phyloP scores from a whole-genome alignment of 202 grass and related monocot species.

The Setaria italica region DNA sequence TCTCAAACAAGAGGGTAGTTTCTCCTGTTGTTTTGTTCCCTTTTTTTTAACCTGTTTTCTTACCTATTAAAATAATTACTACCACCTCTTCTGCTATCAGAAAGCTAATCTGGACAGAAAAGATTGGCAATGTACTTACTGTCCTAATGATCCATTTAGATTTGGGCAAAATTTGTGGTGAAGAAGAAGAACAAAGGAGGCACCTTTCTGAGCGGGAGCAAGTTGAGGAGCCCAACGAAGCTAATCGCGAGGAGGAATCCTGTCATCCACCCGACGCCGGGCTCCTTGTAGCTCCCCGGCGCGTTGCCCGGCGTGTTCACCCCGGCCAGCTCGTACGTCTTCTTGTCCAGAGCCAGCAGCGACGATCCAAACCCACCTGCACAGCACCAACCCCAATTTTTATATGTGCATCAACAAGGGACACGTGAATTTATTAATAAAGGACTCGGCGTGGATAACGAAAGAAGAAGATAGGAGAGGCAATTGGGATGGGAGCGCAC shows the following conservation, averaged over 20 bases:
- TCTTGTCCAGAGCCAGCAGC: slow-evolving; percentile 77
- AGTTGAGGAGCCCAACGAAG: slow-evolving; percentile 75
- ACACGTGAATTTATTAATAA: neutral
- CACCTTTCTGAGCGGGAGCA: slow-evolving; percentile 91
- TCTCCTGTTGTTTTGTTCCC: neutral
- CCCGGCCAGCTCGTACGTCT: slow-evolving; percentile 80
- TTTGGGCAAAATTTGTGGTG: neutral
- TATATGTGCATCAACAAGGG: neutral
- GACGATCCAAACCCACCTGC: slow-evolving; percentile 88
- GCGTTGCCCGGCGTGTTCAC: slow-evolving; percentile 70
- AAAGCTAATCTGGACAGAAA: neutral
- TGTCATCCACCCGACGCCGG: slow-evolving; percentile 78
- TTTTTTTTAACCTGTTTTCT: neutral
- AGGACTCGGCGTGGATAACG: neutral
- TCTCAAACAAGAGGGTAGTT: neutral
- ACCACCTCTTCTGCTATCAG: neutral
- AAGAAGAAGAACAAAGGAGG: neutral
- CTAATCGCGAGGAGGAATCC: slow-evolving; percentile 74
- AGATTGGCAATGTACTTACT: slow-evolving; percentile 4
- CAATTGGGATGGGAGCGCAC: slow-evolving; percentile 3
- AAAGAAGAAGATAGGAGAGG: neutral
- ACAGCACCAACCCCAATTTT: slow-evolving; percentile 5
- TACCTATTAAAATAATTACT: neutral
- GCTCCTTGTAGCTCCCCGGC: slow-evolving; percentile 80
- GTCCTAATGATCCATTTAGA: neutral